phyloP scores from a whole-genome alignment of 2,329 filamentous ascomycete genomes.

The Cladophialophora immunda region DNA sequence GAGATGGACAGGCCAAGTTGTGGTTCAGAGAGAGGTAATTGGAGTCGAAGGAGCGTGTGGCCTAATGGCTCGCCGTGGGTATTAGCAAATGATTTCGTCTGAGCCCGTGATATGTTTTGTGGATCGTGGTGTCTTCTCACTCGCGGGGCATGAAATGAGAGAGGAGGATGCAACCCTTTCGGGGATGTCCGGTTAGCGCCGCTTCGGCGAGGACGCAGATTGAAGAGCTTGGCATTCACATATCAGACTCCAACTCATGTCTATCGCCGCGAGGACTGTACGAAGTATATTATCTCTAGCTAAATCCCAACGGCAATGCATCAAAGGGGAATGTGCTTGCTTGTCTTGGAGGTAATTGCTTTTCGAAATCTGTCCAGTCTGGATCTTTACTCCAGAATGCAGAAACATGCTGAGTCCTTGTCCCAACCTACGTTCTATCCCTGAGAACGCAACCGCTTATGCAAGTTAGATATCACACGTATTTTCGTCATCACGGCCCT shows the following conservation, averaged over 20 bases:
- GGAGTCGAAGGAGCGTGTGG: background rate
- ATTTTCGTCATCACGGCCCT: background rate
- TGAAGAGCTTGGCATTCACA: too few species aligned
- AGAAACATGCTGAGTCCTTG: background rate
- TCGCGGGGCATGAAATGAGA: background rate
- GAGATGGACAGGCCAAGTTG: background rate
- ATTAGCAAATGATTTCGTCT: background rate
- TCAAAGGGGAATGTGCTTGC: background rate
- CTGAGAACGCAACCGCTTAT: conserved; percentile 4
- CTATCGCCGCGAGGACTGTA: too few species aligned
- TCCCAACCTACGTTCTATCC: conserved; percentile 4
- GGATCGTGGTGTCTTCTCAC: background rate
- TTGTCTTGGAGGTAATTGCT: background rate
- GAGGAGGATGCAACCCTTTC: background rate
- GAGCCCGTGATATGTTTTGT: background rate
- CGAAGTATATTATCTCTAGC: background rate
- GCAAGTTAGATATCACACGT: conserved; percentile 3
- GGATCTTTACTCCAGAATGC: conserved; percentile 3
- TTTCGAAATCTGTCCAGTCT: background rate
- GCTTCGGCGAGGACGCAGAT: too few species aligned
- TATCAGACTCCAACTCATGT: too few species aligned
- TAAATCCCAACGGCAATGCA: background rate
- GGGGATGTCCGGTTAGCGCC: conserved; percentile 8
- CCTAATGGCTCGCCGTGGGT: background rate
- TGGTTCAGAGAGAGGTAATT: background rate